A percentile compares a stretch with the other conserved stretches of the same genome.
Evolutionary conservation across 371 early-diverging fungal species (phyloP).

Genomic region (Mucor indicus): DNA sequence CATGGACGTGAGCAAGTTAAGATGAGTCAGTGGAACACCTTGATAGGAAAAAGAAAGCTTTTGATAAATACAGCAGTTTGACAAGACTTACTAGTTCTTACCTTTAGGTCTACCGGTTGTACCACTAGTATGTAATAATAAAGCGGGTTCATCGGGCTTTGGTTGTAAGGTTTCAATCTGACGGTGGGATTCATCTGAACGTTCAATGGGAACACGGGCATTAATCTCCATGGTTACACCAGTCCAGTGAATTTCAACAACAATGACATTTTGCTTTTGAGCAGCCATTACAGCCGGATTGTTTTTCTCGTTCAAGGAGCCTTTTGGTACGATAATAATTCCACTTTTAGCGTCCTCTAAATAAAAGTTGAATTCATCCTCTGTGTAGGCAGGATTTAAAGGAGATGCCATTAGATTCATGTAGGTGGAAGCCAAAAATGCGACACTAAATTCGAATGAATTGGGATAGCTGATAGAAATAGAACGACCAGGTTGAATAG

Average conservation of each 20-base stretch:
- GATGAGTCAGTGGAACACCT: slow-evolving; percentile 83
- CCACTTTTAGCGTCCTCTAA: slow-evolving; percentile 66
- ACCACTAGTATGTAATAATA: slow-evolving; percentile 80
- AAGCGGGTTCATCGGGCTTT: slow-evolving; percentile 62
- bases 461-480: slow-evolving; percentile 73
- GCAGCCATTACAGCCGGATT: slow-evolving; percentile 64
- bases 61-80: neutral
- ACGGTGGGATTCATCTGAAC: slow-evolving; percentile 9
- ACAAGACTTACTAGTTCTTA: slow-evolving; percentile 10
- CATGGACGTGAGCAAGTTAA: slow-evolving; percentile 73
- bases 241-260: slow-evolving; percentile 61
- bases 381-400: slow-evolving; percentile 73
- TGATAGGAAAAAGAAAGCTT: neutral
- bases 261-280: slow-evolving; percentile 43
- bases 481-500: slow-evolving; percentile 53
- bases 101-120: slow-evolving; percentile 86
- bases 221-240: slow-evolving; percentile 25
- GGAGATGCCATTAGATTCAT: slow-evolving; percentile 72
- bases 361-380: slow-evolving; percentile 77
- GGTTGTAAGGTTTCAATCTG: slow-evolving; percentile 24
- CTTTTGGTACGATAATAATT: slow-evolving; percentile 64
- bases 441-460: slow-evolving; percentile 63
- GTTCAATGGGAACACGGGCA: slow-evolving; percentile 11
- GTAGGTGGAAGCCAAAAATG: slow-evolving; percentile 68
- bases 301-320: slow-evolving; percentile 37